These are phyloP conservation scores for Chondrus crispus DNA, from an alignment of 23 red algal genomes.

Conservation along the genomic window DNA sequence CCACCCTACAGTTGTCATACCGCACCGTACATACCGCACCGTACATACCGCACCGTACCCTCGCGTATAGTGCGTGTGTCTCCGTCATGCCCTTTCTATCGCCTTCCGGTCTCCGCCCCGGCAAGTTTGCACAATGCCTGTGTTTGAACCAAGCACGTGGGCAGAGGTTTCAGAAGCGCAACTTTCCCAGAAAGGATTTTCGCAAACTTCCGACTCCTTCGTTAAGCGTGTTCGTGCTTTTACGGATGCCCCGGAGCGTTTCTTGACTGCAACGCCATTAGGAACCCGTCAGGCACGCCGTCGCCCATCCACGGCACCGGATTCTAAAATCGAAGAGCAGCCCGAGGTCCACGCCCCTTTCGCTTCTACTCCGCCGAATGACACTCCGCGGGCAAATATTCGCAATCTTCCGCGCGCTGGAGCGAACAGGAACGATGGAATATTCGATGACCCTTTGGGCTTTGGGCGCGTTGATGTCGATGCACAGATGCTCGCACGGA, in stretches of 20 bases:
- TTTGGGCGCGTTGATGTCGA: constrained; percentile 50
- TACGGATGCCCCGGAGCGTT: constrained; percentile 45
- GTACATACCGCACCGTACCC: no score
- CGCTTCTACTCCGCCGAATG: background rate
- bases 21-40: no score
- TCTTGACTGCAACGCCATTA: background rate
- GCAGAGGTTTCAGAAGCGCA: constrained; percentile 64
- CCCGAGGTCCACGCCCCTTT: no score
- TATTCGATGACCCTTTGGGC: constrained; percentile 62
- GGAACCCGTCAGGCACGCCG: background rate
- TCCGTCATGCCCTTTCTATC: no score
- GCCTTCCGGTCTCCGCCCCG: no score
- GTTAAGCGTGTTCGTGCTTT: constrained; percentile 35
- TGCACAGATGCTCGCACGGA: constrained; percentile 7
- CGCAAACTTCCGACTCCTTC: background rate
- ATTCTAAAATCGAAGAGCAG: background rate
- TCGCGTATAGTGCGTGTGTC: no score
- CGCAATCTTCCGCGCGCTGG: no score
- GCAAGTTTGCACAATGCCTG: no score
- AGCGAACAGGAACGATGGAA: background rate
- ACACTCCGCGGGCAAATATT: background rate
- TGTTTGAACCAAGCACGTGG: constrained; percentile 74
- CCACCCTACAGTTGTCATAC: no score
- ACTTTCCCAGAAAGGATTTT: background rate
- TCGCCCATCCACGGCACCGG: background rate